A percentile compares a stretch with the other conserved stretches of the same genome.
Conservation (phyloP, 352 stramenopile genomes). For the Plasmopara muralis region DNA sequence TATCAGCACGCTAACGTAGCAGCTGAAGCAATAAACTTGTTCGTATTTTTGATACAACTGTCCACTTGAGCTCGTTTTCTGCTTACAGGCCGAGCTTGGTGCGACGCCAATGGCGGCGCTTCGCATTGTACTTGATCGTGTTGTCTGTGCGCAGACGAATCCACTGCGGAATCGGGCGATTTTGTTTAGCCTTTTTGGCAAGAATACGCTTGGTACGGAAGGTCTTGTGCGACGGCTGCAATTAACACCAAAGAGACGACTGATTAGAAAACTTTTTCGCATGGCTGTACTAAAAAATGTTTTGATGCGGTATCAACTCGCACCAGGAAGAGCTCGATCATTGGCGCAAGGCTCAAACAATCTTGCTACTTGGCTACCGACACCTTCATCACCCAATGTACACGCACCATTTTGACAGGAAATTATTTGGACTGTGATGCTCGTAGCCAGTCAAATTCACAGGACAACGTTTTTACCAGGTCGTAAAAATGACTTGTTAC, state of each 20-base stretch:
- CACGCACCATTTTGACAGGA: constrained; percentile 39
- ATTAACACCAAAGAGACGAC: constrained; percentile 3
- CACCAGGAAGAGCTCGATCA: neutral
- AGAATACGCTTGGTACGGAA: constrained; percentile 99
- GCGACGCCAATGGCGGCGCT: constrained; percentile 99
- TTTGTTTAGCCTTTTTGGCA: constrained; percentile 99
- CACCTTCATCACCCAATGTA: neutral
- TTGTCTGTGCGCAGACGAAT: constrained; percentile 99
- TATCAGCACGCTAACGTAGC: neutral
- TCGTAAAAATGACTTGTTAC: constrained; percentile 15
- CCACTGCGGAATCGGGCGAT: constrained; percentile 99
- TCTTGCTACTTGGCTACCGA: neutral
- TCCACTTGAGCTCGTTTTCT: constrained; percentile 10
- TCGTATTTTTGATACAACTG: constrained; percentile 5
- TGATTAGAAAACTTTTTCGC: constrained; percentile 4
- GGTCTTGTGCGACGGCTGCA: constrained; percentile 98
- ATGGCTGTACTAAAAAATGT: neutral
- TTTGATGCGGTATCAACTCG: neutral
- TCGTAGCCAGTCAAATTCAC: constrained; percentile 26
- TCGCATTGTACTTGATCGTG: constrained; percentile 99
- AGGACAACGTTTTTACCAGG: constrained; percentile 12
- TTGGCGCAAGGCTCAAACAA: neutral
- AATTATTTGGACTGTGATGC: constrained; percentile 27
- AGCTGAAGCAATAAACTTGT: neutral
- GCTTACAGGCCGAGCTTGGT: constrained; percentile 99